Base-by-base conservation (phyloP, 768 basidiomycete species). In the Rhodotorula sphaerocarpa region DNA sequence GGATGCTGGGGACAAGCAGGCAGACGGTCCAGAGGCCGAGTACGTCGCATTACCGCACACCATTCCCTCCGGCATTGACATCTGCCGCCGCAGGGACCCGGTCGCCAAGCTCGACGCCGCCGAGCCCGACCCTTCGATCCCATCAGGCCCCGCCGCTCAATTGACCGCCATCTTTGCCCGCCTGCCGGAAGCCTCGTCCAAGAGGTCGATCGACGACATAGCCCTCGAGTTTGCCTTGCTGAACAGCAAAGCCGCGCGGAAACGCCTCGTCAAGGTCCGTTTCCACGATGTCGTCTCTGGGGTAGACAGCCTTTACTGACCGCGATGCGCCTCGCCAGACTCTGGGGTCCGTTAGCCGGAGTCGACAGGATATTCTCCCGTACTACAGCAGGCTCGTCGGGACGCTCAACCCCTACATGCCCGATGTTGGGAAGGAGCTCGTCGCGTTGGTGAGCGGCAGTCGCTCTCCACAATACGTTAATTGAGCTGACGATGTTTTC, bases 181-280 rank as follows among this genome's bases (percentile, higher is more conserved):
- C 33, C 80, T 99, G 16, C 88, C 93, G 0, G 93, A 99, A 74
- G 87, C 88, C n/a, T 92, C 88, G 18, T 96, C 90, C 72, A 83
- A 88, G 21, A 81, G 82, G 3, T 75, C 90, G 63, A 87, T 97
- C 60, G 95, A 99, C 73, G 89, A 93, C 75, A 86, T 86, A 33
- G 91, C 91, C 0, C 83, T 96, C 43, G 93, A 99, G 66, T 99
- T 99, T 74, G 89, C 90, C 0, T 90, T 92, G 72, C 79, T 99
- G 60, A 99, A 97, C 73, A 92, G 90, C 46, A 97, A 97, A 74
- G 90, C 93, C 27, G 89, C 92, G 18, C 80, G 95, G 70, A 97
- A 93, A 74, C 78, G 95, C 59, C 80, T 96, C 44, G 80, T 89
- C 68, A 91, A 85, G 82, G 92, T 91, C 66, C 33, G 64, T 41